Evolutionary conservation across 306 rosid species (phyloP), one percentile per base, ranked within the genome.

Genomic region (Carpinus viminea): DNA sequence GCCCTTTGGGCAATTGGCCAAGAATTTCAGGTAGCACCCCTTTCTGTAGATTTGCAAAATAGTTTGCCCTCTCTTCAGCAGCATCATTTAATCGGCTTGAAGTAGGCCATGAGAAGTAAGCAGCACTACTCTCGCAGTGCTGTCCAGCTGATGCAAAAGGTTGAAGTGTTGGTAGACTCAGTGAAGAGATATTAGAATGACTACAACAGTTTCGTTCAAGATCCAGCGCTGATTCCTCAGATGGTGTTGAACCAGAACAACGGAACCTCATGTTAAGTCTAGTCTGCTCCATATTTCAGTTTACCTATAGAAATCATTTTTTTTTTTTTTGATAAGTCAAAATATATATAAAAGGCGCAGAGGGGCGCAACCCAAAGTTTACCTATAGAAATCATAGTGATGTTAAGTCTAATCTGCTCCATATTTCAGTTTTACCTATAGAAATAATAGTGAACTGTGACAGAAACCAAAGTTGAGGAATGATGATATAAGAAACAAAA

Each of bases 51-150:
- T 95, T 95, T 48, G 91, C 85, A 72, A 95, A 95, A 80, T 95
- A 91, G 78, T 95, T 89, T 51, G 99, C 98, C 77, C 99, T 83
- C 91, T 95, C 99, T 87, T 95, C 98, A 1, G 98, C 96, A 28
- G 88, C 96, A 70, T 90, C 92, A 70, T 77, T 88, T 81, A 95
- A 82, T 43, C 98, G 97, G 78, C 97, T 94, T 36, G 94, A 89
- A 53, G 92, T 88, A 9, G 99, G 99, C 99, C 99, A 95, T 6
- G 97, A 95, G 85, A 95, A 95, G 87, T 95, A 93, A 66, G 99
- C 98, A 75, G 99, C 96, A 79, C 79, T 93, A 81, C 89, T 90
- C 86, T 93, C 99, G 68, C 96, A 86, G 78, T 93, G 99, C 84
- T 95, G 99, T 75, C 99, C 99, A 70, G 98, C 94, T 16, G 98